Percentiles rank a stretch among this genome's conserved stretches.
phyloP scores from a whole-genome alignment of 1,139 yeast species.

The Debaryomycetaceae sp. region DNA sequence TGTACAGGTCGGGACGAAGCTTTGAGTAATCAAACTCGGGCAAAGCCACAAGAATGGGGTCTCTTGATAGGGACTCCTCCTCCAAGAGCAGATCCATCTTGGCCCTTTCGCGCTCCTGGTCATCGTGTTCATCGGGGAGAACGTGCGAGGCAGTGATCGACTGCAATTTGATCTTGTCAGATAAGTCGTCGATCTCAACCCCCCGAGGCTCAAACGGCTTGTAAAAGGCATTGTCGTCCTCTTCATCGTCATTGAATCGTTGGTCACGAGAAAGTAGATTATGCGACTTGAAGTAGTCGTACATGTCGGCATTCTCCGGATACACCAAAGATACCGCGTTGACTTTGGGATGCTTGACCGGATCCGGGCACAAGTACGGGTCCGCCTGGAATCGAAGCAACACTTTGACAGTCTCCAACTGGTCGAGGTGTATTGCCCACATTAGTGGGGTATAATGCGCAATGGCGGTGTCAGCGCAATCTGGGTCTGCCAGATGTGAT shows the following conservation, averaged over 20 bases:
- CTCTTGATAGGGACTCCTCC: slow-evolving; percentile 26
- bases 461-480: slow-evolving; percentile 30
- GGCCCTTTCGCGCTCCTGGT: slow-evolving; percentile 20
- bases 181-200: slow-evolving; percentile 35
- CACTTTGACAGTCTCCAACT: slow-evolving; percentile 30
- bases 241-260: slow-evolving; percentile 5
- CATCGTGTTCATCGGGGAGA: slow-evolving; percentile 12
- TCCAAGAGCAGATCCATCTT: slow-evolving; percentile 25
- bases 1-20: slow-evolving; percentile 42
- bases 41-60: slow-evolving; percentile 24
- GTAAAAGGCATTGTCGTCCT: slow-evolving; percentile 15
- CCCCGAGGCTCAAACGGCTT: slow-evolving; percentile 20
- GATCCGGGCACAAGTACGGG: slow-evolving; percentile 28
- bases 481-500: slow-evolving; percentile 35
- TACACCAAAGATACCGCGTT: slow-evolving; percentile 31
- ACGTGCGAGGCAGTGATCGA: slow-evolving; percentile 33
- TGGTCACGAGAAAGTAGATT: too few relatives aligned
- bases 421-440: slow-evolving; percentile 46
- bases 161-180: slow-evolving; percentile 45
- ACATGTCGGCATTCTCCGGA: slow-evolving; percentile 28
- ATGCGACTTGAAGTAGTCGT: slow-evolving; percentile 37
- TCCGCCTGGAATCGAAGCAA: slow-evolving; percentile 41
- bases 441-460: slow-evolving; percentile 37
- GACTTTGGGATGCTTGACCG: slow-evolving; percentile 20
- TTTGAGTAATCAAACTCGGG: slow-evolving; percentile 46